These are phyloP conservation scores for Leptomonas pyrrhocoris DNA, from an alignment of 208 protist genomes.

Conservation along the genomic window DNA sequence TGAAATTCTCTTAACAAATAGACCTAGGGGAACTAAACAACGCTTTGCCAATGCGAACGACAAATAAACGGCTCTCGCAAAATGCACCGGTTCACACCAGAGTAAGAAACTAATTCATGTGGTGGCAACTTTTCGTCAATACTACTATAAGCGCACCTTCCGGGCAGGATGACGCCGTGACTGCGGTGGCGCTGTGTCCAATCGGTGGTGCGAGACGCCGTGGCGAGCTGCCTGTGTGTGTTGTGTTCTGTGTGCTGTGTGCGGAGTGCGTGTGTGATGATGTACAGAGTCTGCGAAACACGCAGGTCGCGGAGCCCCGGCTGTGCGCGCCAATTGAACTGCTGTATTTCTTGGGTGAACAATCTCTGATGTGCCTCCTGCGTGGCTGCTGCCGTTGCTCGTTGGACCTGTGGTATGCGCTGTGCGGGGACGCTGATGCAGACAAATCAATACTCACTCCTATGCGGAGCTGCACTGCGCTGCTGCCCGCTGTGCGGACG, in stretches of 20 bases:
- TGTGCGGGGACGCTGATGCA: slow-evolving; percentile 33
- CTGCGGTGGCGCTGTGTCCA: slow-evolving; percentile 18
- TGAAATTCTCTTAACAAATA: too few species aligned
- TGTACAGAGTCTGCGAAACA: slow-evolving; percentile 32
- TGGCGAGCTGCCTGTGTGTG: not conserved
- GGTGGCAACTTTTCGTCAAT: too few species aligned
- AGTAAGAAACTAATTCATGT: too few species aligned
- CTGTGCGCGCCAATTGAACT: slow-evolving; percentile 17
- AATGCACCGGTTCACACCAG: too few species aligned
- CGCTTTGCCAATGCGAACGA: too few species aligned
- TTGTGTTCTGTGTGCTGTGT: slow-evolving; percentile 3
- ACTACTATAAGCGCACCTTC: slow-evolving; percentile 5
- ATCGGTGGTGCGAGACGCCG: slow-evolving; percentile 17
- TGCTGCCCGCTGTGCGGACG: slow-evolving; percentile 39
- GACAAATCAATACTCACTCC: slow-evolving; percentile 62
- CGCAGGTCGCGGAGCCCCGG: slow-evolving; percentile 26
- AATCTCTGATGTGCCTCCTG: slow-evolving; percentile 34
- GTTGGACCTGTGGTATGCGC: not conserved
- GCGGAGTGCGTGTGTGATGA: slow-evolving; percentile 25
- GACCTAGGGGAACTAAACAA: too few species aligned
- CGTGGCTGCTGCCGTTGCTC: not conserved
- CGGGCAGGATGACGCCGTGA: slow-evolving; percentile 12
- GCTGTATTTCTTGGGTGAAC: slow-evolving; percentile 44
- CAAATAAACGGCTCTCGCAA: too few species aligned
- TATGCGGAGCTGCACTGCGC: slow-evolving; percentile 28